Evolutionary conservation across 208 protist species (phyloP), one percentile per base, ranked within the genome.

Genomic region (Wallacemonas rigidus): DNA sequence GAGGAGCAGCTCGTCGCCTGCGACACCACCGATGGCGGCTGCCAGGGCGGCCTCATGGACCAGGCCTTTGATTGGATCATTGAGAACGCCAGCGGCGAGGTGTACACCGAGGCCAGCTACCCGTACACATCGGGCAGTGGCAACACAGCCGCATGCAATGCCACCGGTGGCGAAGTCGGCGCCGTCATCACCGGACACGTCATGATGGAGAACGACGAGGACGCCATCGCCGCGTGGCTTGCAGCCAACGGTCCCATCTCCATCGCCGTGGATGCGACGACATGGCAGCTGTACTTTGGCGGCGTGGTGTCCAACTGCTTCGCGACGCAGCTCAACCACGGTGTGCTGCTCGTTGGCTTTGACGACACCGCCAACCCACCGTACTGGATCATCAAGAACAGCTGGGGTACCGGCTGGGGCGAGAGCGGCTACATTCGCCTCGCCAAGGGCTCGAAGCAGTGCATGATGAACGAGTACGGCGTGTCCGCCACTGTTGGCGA

Each of bases 1-100:
- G 97, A 98, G 85, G 94, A 99, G 85, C 74, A 95, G 73, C 85
- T 99, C 67, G 95, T 99, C 48, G 91, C 97, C 36, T 99, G 98
- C 77, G 95, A 94, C 67, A 79, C 63, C 8, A 82, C 82, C 50
- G 84, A 97, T 75, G n/a, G 82, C 50, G 95, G 82, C 74, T 98
- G 95, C 86, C 80, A 90, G 67, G 97, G 97, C 47, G 97, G 98
- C 44, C 67, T 97, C 41, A 98, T 98, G 82, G 79, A 91, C 57
- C 76, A 89, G 64, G 95, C 94, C 2, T 92, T 84, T 73, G 71
- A 91, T 43, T 98, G 83, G 73, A 79, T 98, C 57, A 83, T 97
- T 51, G 57, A 81, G 15, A 82, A 92, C 68, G 75, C 78, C 69
- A 75, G 60, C 67, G 91, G 93, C 26, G 67, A 71, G 40, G 80